A percentile compares a stretch with the other conserved stretches of the same genome.
phyloP scores from a whole-genome alignment of 2,329 filamentous ascomycete species.

The Stemphylium lycopersici region DNA sequence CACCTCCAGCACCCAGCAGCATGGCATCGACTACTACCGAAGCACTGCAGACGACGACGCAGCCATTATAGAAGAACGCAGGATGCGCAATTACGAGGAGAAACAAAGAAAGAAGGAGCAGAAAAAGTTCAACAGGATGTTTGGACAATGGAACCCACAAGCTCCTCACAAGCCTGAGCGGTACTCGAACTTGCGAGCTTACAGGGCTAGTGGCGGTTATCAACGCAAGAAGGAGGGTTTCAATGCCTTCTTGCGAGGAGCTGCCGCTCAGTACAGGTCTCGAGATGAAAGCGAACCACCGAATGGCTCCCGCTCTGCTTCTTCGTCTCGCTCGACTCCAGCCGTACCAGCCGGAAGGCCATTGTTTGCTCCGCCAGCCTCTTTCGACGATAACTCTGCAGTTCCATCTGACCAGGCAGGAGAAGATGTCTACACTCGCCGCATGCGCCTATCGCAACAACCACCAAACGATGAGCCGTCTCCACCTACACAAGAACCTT shows the following conservation, averaged over 20 bases:
- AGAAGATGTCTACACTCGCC: slow-evolving; percentile 32
- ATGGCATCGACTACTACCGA: slow-evolving; percentile 64
- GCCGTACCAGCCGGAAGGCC: slow-evolving; percentile 21
- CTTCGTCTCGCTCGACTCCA: slow-evolving; percentile 21
- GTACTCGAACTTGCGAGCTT: slow-evolving; percentile 37
- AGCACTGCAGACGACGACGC: slow-evolving; percentile 81
- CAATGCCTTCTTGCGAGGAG: slow-evolving; percentile 28
- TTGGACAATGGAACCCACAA: slow-evolving; percentile 52
- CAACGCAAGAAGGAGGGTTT: slow-evolving; percentile 33
- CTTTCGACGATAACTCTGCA: slow-evolving; percentile 30
- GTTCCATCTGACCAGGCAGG: slow-evolving; percentile 47
- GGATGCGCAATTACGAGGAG: slow-evolving; percentile 74
- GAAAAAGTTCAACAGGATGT: slow-evolving; percentile 74
- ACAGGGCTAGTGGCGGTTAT: slow-evolving; percentile 34
- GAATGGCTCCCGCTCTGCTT: slow-evolving; percentile 15
- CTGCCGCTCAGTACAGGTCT: slow-evolving; percentile 18
- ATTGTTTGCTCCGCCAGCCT: slow-evolving; percentile 58
- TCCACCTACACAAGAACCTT: slow-evolving; percentile 1
- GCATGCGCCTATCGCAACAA: slow-evolving; percentile 24
- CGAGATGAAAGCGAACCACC: slow-evolving; percentile 21
- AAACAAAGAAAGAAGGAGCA: slow-evolving; percentile 64
- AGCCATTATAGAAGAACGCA: slow-evolving; percentile 66
- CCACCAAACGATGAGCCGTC: slow-evolving; percentile 14
- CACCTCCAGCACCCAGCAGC: slow-evolving; percentile 22
- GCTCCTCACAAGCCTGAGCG: slow-evolving; percentile 33